Evolutionary conservation across 2,329 filamentous ascomycete genomes (phyloP), one percentile per base, ranked within the genome.

Genomic region (Trichophaea hybrida): DNA sequence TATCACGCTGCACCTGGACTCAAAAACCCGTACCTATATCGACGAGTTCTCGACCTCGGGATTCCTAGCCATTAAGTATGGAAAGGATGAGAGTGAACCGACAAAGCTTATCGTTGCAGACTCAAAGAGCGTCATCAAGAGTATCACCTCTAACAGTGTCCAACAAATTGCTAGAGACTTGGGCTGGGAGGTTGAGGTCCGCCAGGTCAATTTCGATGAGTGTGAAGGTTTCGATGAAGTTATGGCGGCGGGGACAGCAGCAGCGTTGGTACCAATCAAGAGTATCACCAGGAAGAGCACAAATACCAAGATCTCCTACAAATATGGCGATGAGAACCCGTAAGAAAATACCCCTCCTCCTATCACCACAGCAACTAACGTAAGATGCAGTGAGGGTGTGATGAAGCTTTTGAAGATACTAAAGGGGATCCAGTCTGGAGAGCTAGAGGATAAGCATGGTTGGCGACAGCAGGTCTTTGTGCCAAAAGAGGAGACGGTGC

Each of bases 11-110:
- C 91, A 97, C 72, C 76, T 97, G 58, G 93, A 97, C 74, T 93
- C 86, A 71, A 83, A 83, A 69, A 86, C 81, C 7, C 80, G 90
- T 67, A 84, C 81, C 61, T 88, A 94, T 71, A 81, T 98, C 63
- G 91, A 98, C 69, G 91, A 98, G 77, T 98, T 97, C 71, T 93
- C 86, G 66, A 97, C 93, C 0, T 90, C 85, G 64, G 91, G 88
- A 0, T 97, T 98, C 72, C 85, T 97, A 65, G 93, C 89, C 2
- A 85, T 87, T 5, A 77, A 79, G 66, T 78, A 78, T 58, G 75
- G 82, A 48, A 80, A 77, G 2, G 77, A 77, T 2, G 66, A 68
- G 6, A 72, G 69, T 33, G 74, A 76, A 4, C 73, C 79, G 34
- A 76, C 85, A 8, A 91, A 85, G 6, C 75, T 97, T 2, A 83